Conservation (phyloP, 805 yeast genomes). For the Wickerhamiella sergipiensis region DNA sequence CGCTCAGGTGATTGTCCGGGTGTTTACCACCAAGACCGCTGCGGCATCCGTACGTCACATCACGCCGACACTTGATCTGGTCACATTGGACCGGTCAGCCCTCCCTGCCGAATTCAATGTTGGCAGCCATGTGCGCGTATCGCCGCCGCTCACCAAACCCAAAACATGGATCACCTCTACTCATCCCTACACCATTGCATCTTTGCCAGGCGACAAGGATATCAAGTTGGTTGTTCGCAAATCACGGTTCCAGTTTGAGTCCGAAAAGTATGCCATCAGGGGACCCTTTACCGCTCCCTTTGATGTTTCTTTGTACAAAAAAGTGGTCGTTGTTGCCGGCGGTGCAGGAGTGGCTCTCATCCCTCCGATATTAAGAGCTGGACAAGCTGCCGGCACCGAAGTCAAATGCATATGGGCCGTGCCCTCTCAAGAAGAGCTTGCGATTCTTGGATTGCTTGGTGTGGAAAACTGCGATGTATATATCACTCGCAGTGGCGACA, state of each 20-base stretch:
- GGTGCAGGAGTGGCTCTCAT: conserved; percentile 17
- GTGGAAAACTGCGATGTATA: conserved; percentile 12
- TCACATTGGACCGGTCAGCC: conserved; percentile 28
- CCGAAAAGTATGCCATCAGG: conserved; percentile 24
- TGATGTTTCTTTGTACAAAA: conserved; percentile 7
- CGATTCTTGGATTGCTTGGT: conserved; percentile 5
- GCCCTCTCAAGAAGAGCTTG: conserved; percentile 1
- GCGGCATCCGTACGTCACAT: conserved; percentile 21
- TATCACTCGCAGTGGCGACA: conserved; percentile 8
- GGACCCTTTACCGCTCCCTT: conserved; percentile 28
- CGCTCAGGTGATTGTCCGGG: conserved; percentile 44
- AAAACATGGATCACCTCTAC: conserved; percentile 30
- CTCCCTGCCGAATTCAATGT: conserved; percentile 24
- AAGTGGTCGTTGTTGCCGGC: conserved; percentile 15
- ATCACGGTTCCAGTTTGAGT: conserved; percentile 22
- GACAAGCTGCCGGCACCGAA: neutral
- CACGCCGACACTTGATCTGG: conserved; percentile 32
- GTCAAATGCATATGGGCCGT: conserved; percentile 11
- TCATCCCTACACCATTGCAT: conserved; percentile 35
- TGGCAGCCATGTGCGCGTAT: conserved; percentile 34
- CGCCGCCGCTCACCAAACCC: conserved; percentile 17
- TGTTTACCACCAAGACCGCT: conserved; percentile 18
- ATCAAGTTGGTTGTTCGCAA: conserved; percentile 25
- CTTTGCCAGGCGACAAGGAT: conserved; percentile 33
- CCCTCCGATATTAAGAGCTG: conserved; percentile 7